Evolutionary conservation across 1,284 basidiomycete genomes (phyloP).

Genomic region (Cutaneotrichosporon daszewskae): DNA sequence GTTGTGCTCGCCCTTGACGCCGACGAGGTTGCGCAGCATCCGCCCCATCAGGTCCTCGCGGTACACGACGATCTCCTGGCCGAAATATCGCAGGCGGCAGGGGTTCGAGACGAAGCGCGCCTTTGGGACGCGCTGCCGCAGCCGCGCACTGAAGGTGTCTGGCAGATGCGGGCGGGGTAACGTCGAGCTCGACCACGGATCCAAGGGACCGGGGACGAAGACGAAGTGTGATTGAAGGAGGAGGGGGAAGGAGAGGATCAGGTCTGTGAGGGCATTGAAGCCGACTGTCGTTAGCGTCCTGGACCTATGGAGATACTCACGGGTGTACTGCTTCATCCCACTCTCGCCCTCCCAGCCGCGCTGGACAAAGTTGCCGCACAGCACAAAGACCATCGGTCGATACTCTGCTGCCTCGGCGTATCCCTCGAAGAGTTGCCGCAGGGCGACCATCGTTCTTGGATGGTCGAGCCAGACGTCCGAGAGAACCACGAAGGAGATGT

Average conservation of each 20-base stretch:
- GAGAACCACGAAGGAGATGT: conserved; percentile 86
- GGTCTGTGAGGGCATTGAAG: conserved; percentile 77
- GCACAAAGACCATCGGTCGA: conserved; percentile 76
- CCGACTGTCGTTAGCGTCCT: conserved; percentile 55
- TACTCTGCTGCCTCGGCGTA: conserved; percentile 78
- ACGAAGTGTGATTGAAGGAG: conserved; percentile 79
- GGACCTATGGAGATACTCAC: conserved; percentile 47
- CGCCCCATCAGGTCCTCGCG: conserved; percentile 89
- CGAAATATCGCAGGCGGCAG: conserved; percentile 89
- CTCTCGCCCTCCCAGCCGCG: conserved; percentile 71
- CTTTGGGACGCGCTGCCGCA: conserved; percentile 67
- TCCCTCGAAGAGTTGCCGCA: conserved; percentile 81
- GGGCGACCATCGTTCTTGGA: conserved; percentile 68
- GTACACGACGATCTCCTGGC: conserved; percentile 91
- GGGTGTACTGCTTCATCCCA: conserved; percentile 77
- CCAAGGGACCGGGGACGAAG: conserved; percentile 87
- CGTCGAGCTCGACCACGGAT: conserved; percentile 70
- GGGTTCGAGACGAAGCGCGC: conserved; percentile 84
- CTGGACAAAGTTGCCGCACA: conserved; percentile 93
- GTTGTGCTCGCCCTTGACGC: conserved; percentile 70
- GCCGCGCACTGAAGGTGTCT: conserved; percentile 61
- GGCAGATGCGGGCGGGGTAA: conserved; percentile 77
- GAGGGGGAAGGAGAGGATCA: conserved; percentile 77
- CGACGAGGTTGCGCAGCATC: conserved; percentile 86
- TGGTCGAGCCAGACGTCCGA: conserved; percentile 80